These are phyloP conservation scores for Euphorbia lathyris DNA, from an alignment of 345 rosid species.

Conservation along the genomic window DNA sequence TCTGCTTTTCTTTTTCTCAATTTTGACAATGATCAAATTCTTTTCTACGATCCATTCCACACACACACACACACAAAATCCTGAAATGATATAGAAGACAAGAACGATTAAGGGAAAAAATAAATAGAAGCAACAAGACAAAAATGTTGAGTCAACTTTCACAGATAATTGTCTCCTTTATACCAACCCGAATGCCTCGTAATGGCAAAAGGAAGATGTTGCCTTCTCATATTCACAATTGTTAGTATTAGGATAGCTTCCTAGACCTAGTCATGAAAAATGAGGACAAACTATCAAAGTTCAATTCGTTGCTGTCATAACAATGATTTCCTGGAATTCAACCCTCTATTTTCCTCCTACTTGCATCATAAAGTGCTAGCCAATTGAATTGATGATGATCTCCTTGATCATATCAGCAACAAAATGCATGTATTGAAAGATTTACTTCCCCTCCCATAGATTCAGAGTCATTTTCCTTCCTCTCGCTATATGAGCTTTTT, in stretches of 20 bases:
- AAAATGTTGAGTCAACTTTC: neutral
- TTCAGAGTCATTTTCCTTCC: too few relatives aligned
- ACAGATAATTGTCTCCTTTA: too few relatives aligned
- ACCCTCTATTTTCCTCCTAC: too few relatives aligned
- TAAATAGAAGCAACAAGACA: neutral
- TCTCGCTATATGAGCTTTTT: too few relatives aligned
- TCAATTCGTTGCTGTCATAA: neutral
- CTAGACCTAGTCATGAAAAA: neutral
- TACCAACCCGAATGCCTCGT: too few relatives aligned
- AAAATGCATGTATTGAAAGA: neutral
- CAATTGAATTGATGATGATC: neutral
- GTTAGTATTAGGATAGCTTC: neutral
- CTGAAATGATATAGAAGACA: neutral
- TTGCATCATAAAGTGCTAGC: too few relatives aligned
- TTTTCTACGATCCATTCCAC: neutral
- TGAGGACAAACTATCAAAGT: neutral
- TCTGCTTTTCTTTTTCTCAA: too few relatives aligned
- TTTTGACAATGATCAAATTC: neutral
- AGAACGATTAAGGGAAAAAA: neutral
- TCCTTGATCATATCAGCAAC: neutral
- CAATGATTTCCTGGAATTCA: too few relatives aligned
- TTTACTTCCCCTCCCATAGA: neutral
- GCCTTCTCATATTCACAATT: neutral
- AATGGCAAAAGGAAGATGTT: too few relatives aligned
- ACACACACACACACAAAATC: neutral